Conservation (phyloP, 257 asterid genomes). For the Thymus mandschuricus region DNA sequence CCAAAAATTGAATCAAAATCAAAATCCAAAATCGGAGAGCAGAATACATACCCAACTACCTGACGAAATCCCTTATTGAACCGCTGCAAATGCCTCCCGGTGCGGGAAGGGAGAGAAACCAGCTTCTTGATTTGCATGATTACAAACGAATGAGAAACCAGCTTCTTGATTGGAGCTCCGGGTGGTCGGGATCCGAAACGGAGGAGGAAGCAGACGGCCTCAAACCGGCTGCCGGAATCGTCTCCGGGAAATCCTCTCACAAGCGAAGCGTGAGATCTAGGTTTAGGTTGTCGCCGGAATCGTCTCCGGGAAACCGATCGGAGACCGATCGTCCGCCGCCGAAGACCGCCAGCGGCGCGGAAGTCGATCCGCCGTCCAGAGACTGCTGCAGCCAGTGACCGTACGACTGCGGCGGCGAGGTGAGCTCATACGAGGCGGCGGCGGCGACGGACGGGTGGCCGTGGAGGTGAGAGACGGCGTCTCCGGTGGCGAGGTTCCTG, state of each 20-base stretch:
- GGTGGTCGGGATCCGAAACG: no score
- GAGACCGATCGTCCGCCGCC: slow-evolving; percentile 30
- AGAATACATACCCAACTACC: slow-evolving; percentile 74
- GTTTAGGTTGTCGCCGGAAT: slow-evolving; percentile 37
- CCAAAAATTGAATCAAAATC: background rate
- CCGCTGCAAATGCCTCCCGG: slow-evolving; percentile 76
- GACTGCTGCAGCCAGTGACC: slow-evolving; percentile 42
- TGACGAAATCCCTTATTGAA: slow-evolving; percentile 69
- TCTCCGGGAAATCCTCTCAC: slow-evolving; percentile 33
- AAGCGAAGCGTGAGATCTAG: slow-evolving; percentile 61
- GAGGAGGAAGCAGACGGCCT: no score
- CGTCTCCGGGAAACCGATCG: slow-evolving; percentile 29
- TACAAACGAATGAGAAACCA: slow-evolving; percentile 1
- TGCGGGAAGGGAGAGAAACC: slow-evolving; percentile 53
- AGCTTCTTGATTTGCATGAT: slow-evolving; percentile 64
- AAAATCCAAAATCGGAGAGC: background rate
- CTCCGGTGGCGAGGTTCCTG: slow-evolving; percentile 37
- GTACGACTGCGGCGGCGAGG: slow-evolving; percentile 23
- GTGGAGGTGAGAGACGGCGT: slow-evolving; percentile 31
- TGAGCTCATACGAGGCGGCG: slow-evolving; percentile 32
- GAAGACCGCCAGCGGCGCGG: slow-evolving; percentile 14
- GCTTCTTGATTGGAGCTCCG: no score
- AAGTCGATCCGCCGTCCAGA: slow-evolving; percentile 16
- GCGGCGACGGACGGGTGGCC: slow-evolving; percentile 19
- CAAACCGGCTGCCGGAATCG: no score